These are phyloP conservation scores for Yamadazyma insecticola DNA, from an alignment of 805 yeast species.

Conservation along the genomic window DNA sequence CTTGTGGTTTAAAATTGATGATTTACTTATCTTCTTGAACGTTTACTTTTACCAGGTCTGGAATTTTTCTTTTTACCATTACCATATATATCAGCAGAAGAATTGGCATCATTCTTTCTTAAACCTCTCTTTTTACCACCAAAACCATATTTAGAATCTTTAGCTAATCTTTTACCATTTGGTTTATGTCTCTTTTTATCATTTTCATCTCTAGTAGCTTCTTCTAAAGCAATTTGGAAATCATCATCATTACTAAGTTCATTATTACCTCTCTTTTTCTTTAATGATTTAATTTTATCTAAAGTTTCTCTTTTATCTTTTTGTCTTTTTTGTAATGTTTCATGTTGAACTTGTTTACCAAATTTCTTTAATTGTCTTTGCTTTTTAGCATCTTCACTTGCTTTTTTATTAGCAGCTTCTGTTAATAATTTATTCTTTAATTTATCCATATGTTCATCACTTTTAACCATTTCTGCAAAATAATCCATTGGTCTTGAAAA, in stretches of 20 bases:
- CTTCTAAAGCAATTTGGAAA: constrained; percentile 90
- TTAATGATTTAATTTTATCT: constrained; percentile 85
- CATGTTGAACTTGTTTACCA: constrained; percentile 95
- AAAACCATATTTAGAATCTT: constrained; percentile 67
- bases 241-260: constrained; percentile 67
- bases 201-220: constrained; percentile 62
- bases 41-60: constrained; percentile 43
- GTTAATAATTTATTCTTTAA: constrained; percentile 74
- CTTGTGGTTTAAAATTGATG: no score
- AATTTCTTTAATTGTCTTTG: constrained; percentile 94
- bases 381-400: constrained; percentile 87
- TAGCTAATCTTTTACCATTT: constrained; percentile 63
- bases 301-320: constrained; percentile 87
- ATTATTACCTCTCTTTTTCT: constrained; percentile 77
- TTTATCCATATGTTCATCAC: constrained; percentile 97
- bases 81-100: constrained; percentile 62
- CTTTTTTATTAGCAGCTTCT: constrained; percentile 82
- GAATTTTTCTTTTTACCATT: constrained; percentile 48
- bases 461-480: constrained; percentile 97
- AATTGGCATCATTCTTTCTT: constrained; percentile 68
- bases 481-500: constrained; percentile 92
- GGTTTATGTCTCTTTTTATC: constrained; percentile 50
- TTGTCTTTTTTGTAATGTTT: constrained; percentile 88
- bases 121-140: constrained; percentile 77
- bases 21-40: constrained; percentile 28